These are phyloP conservation scores for Diaporthe eres DNA, from an alignment of 2,329 filamentous ascomycete species.

Conservation along the genomic window DNA sequence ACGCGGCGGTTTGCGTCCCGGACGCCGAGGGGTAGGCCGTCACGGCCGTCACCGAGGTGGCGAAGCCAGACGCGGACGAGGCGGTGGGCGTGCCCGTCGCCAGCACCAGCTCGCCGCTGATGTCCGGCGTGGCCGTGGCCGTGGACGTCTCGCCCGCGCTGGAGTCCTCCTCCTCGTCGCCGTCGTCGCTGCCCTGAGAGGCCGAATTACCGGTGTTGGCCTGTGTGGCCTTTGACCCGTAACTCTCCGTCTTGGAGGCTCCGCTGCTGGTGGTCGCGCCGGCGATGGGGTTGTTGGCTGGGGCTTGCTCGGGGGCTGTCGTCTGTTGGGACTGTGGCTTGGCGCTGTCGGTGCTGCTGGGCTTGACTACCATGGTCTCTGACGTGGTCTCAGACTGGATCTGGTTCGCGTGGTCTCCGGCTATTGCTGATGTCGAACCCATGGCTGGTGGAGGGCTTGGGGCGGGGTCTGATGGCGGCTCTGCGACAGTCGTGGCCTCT, in stretches of 20 bases:
- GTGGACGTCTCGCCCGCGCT: not conserved
- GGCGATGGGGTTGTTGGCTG: not conserved
- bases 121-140: not conserved
- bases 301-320: not conserved
- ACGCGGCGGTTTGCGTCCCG: not conserved
- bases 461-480: not conserved
- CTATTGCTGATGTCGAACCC: not conserved
- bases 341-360: not conserved
- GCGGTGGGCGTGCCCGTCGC: conserved; percentile 29
- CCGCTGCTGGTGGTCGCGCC: not conserved
- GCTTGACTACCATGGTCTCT: not conserved
- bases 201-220: not conserved
- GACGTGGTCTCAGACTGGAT: not conserved
- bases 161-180: not conserved
- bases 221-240: not conserved
- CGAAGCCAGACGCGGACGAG: conserved; percentile 8
- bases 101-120: conserved; percentile 34
- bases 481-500: not conserved
- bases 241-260: not conserved
- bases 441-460: not conserved
- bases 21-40: not conserved
- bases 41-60: conserved; percentile 28
- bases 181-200: not conserved
- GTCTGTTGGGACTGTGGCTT: not conserved
- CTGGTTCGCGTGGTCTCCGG: not conserved